Conservation (phyloP, 228 moss, liverwort and hornwort genomes). For the Sphagnum magellanicum region DNA sequence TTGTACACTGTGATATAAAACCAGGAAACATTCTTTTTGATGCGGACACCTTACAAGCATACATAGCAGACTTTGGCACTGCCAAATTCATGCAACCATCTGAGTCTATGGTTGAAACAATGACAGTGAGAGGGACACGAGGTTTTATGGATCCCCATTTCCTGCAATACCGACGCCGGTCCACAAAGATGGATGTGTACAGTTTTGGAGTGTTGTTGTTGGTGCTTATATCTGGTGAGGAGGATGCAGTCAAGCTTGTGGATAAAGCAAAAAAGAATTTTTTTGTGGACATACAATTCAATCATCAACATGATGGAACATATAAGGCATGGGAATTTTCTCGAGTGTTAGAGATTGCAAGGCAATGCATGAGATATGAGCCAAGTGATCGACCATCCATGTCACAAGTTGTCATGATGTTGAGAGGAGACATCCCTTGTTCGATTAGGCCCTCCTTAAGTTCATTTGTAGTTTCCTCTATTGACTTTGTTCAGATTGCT, state of each 20-base stretch:
- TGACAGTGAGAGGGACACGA: neutral
- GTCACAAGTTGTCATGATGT: neutral
- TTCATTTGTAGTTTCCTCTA: too few relatives aligned
- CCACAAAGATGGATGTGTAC: slow-evolving; percentile 13
- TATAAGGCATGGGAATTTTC: neutral
- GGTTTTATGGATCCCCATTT: slow-evolving; percentile 16
- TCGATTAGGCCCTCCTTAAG: too few relatives aligned
- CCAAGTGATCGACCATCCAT: neutral
- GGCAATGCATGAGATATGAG: neutral
- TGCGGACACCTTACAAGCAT: too few relatives aligned
- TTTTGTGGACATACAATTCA: neutral
- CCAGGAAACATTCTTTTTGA: too few relatives aligned
- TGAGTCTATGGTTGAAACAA: neutral
- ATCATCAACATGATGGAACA: neutral
- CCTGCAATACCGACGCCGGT: neutral
- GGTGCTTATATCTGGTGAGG: slow-evolving; percentile 3
- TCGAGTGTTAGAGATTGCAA: neutral
- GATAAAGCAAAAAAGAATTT: neutral
- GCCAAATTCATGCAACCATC: too few relatives aligned
- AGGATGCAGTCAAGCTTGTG: neutral
- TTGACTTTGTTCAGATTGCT: too few relatives aligned
- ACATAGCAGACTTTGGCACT: too few relatives aligned
- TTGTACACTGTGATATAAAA: too few relatives aligned
- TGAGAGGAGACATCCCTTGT: neutral
- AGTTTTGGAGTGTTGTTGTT: slow-evolving; percentile 19